Evolutionary conservation across 225 moss, liverwort and hornwort species (phyloP).

Genomic region (Polytrichum formosum): DNA sequence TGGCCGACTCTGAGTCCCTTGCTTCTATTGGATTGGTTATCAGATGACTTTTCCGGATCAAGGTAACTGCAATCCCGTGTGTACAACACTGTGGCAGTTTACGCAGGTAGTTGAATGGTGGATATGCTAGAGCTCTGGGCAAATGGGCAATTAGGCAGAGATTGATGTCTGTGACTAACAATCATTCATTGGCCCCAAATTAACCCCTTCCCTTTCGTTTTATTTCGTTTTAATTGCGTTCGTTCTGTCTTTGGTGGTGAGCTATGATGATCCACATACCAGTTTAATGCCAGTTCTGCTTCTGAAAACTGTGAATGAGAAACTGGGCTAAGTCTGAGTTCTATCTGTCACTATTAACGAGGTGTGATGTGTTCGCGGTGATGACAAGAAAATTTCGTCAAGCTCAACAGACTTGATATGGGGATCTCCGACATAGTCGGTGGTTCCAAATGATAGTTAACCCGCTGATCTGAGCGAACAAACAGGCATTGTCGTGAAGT

Average conservation of each 20-base stretch:
- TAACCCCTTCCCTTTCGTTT: too few species aligned
- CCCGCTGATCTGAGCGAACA: constrained; percentile 58
- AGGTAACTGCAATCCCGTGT: too few species aligned
- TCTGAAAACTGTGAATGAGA: constrained; percentile 16
- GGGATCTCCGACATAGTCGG: background rate
- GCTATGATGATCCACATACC: constrained; percentile 15
- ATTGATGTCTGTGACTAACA: constrained; percentile 8
- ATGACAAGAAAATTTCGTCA: constrained; percentile 2
- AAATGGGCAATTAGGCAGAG: too few species aligned
- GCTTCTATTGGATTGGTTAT: too few species aligned
- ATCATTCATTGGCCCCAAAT: constrained; percentile 16
- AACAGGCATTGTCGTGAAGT: background rate
- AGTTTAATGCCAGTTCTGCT: constrained; percentile 33
- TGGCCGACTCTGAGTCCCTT: too few species aligned
- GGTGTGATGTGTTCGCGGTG: background rate
- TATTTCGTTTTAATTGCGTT: too few species aligned
- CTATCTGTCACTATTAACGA: background rate
- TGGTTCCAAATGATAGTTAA: constrained; percentile 54
- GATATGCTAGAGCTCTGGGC: too few species aligned
- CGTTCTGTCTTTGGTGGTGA: background rate
- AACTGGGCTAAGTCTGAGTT: constrained; percentile 23
- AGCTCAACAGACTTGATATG: too few species aligned
- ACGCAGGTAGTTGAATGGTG: too few species aligned
- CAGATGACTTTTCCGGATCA: too few species aligned
- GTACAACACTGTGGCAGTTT: too few species aligned